Evolutionary conservation across 345 rosid genomes (phyloP).

Genomic region (Pugionium cornutum): DNA sequence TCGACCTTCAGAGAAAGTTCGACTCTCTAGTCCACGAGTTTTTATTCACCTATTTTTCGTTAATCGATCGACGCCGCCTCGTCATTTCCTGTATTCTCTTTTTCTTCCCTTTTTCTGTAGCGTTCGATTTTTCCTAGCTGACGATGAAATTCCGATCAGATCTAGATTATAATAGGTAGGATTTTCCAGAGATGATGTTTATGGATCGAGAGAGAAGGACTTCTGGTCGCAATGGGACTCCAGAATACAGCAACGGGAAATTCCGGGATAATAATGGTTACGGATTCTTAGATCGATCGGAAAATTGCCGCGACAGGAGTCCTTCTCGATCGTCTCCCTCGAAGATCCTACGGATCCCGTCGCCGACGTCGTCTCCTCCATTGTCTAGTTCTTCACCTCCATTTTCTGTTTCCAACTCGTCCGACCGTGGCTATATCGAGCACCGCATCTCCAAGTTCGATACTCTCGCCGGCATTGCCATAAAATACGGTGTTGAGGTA

Average conservation of each 20-base stretch:
- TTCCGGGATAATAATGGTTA: slow-evolving; percentile 41
- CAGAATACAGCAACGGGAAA: slow-evolving; percentile 36
- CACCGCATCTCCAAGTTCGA: slow-evolving; percentile 3
- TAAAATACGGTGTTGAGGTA: not conserved
- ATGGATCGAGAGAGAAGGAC: slow-evolving; percentile 53
- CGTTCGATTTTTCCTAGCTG: slow-evolving; percentile 3
- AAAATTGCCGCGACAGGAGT: slow-evolving; percentile 36
- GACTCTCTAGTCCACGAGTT: slow-evolving; percentile 35
- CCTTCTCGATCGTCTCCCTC: slow-evolving; percentile 38
- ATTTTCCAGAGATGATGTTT: slow-evolving; percentile 31
- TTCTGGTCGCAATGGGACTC: slow-evolving; percentile 34
- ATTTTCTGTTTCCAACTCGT: slow-evolving; percentile 28
- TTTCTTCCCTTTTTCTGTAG: not conserved
- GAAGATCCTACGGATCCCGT: slow-evolving; percentile 34
- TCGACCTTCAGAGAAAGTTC: slow-evolving; percentile 28
- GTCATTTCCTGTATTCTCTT: slow-evolving; percentile 9
- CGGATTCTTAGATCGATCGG: slow-evolving; percentile 38
- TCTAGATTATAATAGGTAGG: slow-evolving; percentile 22
- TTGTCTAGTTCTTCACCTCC: slow-evolving; percentile 35
- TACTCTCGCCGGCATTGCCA: not conserved
- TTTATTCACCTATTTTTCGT: slow-evolving; percentile 13
- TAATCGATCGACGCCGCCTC: slow-evolving; percentile 9
- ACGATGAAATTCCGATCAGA: slow-evolving; percentile 35
- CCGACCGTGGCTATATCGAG: slow-evolving; percentile 48
- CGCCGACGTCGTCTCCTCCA: slow-evolving; percentile 43